A percentile compares a stretch with the other conserved stretches of the same genome.
These are phyloP conservation scores for Plasmodium fragile DNA, from an alignment of 169 alveolate genomes.

Conservation along the genomic window DNA sequence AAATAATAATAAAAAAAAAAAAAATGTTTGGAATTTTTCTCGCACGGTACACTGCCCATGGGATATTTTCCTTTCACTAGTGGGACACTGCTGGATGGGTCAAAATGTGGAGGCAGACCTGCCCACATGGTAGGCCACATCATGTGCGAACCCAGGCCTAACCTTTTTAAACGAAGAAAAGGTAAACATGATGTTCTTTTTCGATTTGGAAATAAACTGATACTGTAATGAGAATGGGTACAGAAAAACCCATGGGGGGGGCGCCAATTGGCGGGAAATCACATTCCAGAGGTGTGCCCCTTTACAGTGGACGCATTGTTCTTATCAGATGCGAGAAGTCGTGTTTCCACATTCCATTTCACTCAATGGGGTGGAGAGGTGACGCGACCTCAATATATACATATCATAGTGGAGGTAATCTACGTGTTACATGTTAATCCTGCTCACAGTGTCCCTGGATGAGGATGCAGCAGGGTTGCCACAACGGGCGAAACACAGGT, in stretches of 20 bases:
- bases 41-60: background rate
- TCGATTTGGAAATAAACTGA: background rate
- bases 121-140: background rate
- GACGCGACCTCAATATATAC: background rate
- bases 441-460: background rate
- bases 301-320: background rate
- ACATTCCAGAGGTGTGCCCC: background rate
- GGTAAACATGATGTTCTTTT: constrained; percentile 51
- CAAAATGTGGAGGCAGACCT: constrained; percentile 4
- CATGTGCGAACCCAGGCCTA: background rate
- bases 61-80: background rate
- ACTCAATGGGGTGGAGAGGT: background rate
- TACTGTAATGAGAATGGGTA: background rate
- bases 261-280: background rate
- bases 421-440: background rate
- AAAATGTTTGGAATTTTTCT: background rate
- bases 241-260: background rate
- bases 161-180: constrained; percentile 75
- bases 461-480: background rate
- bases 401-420: background rate
- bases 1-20: background rate
- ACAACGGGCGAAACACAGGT: background rate
- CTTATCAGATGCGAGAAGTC: background rate
- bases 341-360: background rate
- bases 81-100: background rate